Evolutionary conservation across 768 basidiomycete species (phyloP).

Genomic region (Boletus sp.): DNA sequence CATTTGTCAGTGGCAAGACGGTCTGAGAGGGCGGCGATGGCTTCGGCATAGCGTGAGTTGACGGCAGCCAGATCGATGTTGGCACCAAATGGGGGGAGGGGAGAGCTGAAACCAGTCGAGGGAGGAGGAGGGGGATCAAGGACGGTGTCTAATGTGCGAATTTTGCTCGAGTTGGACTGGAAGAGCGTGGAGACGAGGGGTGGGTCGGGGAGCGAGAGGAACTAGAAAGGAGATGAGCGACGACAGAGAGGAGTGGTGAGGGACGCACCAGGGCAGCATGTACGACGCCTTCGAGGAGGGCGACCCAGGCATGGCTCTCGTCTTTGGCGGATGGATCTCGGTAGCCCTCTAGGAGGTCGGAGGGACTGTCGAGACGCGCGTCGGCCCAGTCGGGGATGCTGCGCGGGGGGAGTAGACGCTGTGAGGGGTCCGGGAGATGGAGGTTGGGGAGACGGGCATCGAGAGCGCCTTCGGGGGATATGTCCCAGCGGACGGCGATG

Average conservation of each 20-base stretch:
- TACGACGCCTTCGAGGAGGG: constrained; percentile 72
- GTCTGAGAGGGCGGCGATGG: constrained; percentile 70
- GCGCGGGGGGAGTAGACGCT: constrained; percentile 60
- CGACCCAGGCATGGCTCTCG: constrained; percentile 81
- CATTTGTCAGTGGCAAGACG: constrained; percentile 75
- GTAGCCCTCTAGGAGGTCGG: constrained; percentile 64
- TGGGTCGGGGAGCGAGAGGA: constrained; percentile 46
- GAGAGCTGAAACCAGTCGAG: constrained; percentile 62
- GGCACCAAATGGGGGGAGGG: constrained; percentile 59
- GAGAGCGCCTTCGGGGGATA: constrained; percentile 66
- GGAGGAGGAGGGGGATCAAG: constrained; percentile 69
- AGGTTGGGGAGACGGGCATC: constrained; percentile 70
- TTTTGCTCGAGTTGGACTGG: constrained; percentile 32
- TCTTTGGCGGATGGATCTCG: constrained; percentile 54
- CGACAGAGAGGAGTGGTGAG: neutral
- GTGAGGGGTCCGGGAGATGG: constrained; percentile 49
- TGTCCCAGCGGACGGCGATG: constrained; percentile 64
- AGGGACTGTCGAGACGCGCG: constrained; percentile 40
- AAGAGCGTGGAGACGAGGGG: constrained; percentile 44
- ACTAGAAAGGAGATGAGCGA: constrained; percentile 32
- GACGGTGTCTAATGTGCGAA: constrained; percentile 43
- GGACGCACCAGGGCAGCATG: constrained; percentile 70
- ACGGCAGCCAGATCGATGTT: constrained; percentile 53
- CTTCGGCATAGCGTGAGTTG: constrained; percentile 63
- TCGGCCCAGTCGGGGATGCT: constrained; percentile 78